Percentiles rank a stretch among this genome's conserved stretches.
phyloP scores from a whole-genome alignment of 2,329 filamentous ascomycete genomes.

The Fusarium siculi region DNA sequence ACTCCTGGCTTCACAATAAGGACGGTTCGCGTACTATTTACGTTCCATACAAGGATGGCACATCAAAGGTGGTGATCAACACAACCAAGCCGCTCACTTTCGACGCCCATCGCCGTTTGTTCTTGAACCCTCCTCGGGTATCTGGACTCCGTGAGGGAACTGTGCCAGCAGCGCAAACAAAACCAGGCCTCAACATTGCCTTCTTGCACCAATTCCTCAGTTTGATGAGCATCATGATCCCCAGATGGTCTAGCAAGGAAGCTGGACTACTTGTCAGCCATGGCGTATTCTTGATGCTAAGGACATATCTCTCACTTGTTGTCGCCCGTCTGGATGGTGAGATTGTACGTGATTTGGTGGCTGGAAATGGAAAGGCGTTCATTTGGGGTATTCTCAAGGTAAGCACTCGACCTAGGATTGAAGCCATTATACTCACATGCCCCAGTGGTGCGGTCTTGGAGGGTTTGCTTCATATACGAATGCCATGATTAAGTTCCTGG shows the following conservation, averaged over 20 bases:
- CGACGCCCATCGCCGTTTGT: conserved; percentile 92
- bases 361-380: conserved; percentile 89
- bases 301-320: conserved; percentile 93
- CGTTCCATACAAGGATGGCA: conserved; percentile 88
- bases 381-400: conserved; percentile 87
- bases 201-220: conserved; percentile 98
- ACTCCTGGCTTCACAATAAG: conserved; percentile 92
- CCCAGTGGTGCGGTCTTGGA: conserved; percentile 88
- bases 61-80: conserved; percentile 90
- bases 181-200: conserved; percentile 92
- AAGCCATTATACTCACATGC: not conserved
- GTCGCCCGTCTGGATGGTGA: conserved; percentile 94
- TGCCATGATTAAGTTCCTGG: conserved; percentile 98
- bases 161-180: conserved; percentile 89
- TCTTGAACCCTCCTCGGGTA: conserved; percentile 88
- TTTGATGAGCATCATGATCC: conserved; percentile 96
- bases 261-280: conserved; percentile 90
- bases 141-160: conserved; percentile 78
- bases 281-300: conserved; percentile 85
- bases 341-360: conserved; percentile 96
- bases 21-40: conserved; percentile 96
- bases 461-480: conserved; percentile 97
- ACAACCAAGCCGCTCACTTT: conserved; percentile 94
- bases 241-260: conserved; percentile 94
- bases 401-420: conserved; percentile 25